Evolutionary conservation across 768 basidiomycete genomes (phyloP).

Genomic region (Neoboletus brunneissimus): DNA sequence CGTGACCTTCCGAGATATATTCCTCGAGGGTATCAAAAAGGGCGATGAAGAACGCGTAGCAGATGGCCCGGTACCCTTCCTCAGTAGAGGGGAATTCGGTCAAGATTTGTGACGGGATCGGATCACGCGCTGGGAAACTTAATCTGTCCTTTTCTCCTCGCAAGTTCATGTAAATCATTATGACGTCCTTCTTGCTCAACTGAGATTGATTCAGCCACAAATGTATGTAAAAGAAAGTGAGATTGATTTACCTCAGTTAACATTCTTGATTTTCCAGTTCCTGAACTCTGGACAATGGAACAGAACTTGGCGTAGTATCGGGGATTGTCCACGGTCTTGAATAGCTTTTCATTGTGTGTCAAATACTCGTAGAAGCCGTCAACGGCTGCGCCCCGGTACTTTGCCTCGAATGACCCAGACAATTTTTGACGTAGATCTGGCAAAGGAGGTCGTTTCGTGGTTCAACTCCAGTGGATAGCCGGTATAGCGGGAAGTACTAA

Average conservation of each 20-base stretch:
- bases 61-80: neutral
- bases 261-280: slow-evolving; percentile 6
- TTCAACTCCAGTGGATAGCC: too few relatives aligned
- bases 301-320: slow-evolving; percentile 2
- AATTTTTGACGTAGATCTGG: too few relatives aligned
- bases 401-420: too few relatives aligned
- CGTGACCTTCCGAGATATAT: neutral
- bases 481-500: too few relatives aligned
- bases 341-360: neutral
- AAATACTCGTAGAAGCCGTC: slow-evolving; percentile 8
- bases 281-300: slow-evolving; percentile 4
- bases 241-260: neutral
- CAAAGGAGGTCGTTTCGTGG: too few relatives aligned
- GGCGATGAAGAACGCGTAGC: slow-evolving; percentile 7
- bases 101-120: neutral
- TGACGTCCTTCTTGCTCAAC: neutral
- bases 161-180: neutral
- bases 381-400: neutral
- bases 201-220: neutral
- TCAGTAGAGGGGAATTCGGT: neutral
- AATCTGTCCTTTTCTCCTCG: neutral
- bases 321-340: neutral
- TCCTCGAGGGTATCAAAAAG: neutral
- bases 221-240: neutral
- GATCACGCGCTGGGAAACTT: neutral